Base-by-base conservation (phyloP, 768 basidiomycete genomes). In the Leccinum subgranulosum region DNA sequence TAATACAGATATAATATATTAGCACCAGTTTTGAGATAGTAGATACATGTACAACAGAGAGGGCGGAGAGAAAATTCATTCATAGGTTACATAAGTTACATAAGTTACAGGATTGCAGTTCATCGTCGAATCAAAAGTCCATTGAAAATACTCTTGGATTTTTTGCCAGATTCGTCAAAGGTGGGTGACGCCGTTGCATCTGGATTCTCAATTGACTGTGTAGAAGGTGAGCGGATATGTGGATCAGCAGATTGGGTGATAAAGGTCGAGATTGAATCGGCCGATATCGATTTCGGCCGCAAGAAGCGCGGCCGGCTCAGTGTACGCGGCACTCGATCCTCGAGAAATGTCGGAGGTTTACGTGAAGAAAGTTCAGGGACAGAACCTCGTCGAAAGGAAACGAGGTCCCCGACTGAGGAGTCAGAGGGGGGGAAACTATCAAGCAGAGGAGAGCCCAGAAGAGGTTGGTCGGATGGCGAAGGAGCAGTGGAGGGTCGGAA, bases 241-340 rank as follows among this genome's bases (percentile, higher is more conserved):
- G 46, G 28, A 41, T 62, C 63, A 12, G 46, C 36, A 48, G 68
- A 23, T 39, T 48, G 50, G 17, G 59, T 51, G 47, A 51, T 48
- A 7, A 70, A 57, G 3, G 72, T 73, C n/a, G 81, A 77, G 10
- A 82, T 70, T 6, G 83, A 83, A 59, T 86, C 85, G 0, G 79
- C 76, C 4, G 85, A 87, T 54, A 79, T 73, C 6, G 83, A 84
- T 65, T 81, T 82, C 9, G 75, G 67, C 54, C 79, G 81, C 27
- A 74, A 60, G 49, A 66, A 66, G 23, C 71, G 72, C 33, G 59
- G 58, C 50, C 59, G 60, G 49, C 51, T 56, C 48, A 53, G 60
- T 31, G 63, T 59, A 55, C 60, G 66, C 51, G 64, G 61, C 39
- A 51, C 55, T 48, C 57, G 69, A 54, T 58, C 66, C 19, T 59